Evolutionary conservation across 768 basidiomycete species (phyloP).

Genomic region (Trametes gibbosa): DNA sequence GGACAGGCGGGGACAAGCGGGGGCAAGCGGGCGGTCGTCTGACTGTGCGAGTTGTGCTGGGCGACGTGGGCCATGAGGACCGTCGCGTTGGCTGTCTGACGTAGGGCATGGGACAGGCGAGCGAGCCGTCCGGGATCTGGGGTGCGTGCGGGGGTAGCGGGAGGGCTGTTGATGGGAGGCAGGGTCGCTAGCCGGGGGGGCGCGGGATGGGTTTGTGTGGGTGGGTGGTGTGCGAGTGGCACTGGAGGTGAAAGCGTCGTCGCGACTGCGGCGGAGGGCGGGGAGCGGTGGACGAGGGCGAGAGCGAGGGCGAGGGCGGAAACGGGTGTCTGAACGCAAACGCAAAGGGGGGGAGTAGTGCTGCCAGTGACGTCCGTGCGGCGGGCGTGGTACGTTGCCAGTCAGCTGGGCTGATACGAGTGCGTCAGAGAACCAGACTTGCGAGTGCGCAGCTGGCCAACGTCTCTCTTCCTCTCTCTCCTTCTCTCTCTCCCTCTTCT

Average conservation of each 20-base stretch:
- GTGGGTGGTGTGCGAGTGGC: background rate
- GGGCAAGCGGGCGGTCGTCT: too few relatives aligned
- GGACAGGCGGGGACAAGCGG: too few relatives aligned
- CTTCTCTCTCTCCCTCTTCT: too few relatives aligned
- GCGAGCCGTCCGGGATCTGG: background rate
- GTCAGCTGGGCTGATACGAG: background rate
- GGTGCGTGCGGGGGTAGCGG: too few relatives aligned
- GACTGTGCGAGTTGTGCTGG: background rate
- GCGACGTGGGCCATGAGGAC: background rate
- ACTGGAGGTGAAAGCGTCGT: too few relatives aligned
- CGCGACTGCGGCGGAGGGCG: slow-evolving; percentile 1
- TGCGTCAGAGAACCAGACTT: background rate
- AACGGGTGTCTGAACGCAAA: slow-evolving; percentile 12
- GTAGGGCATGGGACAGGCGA: background rate
- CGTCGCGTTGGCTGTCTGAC: background rate
- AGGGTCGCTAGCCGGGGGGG: background rate
- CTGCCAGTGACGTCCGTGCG: slow-evolving; percentile 2
- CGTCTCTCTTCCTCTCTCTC: too few relatives aligned
- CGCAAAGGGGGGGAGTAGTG: background rate
- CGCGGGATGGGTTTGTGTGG: background rate
- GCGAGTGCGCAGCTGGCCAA: too few relatives aligned
- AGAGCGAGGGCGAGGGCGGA: background rate
- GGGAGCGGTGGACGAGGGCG: background rate
- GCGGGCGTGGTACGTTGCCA: background rate
- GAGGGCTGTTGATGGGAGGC: background rate